A percentile compares a stretch with the other conserved stretches of the same genome.
These are phyloP conservation scores for Tilletiopsis washingtonensis DNA, from an alignment of 1,284 basidiomycete species.

Conservation along the genomic window DNA sequence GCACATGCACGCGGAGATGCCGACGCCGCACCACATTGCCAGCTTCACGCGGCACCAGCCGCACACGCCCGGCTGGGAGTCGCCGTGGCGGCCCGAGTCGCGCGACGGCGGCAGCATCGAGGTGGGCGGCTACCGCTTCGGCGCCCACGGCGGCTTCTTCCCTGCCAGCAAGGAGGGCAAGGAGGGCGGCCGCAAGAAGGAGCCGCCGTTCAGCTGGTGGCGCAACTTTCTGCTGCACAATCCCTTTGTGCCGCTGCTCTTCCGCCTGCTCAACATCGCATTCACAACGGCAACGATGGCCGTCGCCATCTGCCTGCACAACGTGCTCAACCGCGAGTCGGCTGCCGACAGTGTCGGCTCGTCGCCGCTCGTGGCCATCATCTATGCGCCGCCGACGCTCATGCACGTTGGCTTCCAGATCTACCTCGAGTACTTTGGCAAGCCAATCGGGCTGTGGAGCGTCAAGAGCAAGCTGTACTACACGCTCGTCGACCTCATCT, in stretches of 20 bases:
- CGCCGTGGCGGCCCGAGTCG: slow-evolving; percentile 37
- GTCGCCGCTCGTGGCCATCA: slow-evolving; percentile 72
- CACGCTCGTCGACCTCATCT: slow-evolving; percentile 56
- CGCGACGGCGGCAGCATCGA: slow-evolving; percentile 14
- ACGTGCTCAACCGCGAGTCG: slow-evolving; percentile 54
- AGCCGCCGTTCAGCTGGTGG: slow-evolving; percentile 17
- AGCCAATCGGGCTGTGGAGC: slow-evolving; percentile 77
- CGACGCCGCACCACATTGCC: slow-evolving; percentile 11
- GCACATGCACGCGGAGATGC: slow-evolving; percentile 4
- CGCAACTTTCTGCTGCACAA: slow-evolving; percentile 43
- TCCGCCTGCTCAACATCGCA: slow-evolving; percentile 72
- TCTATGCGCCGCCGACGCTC: slow-evolving; percentile 74
- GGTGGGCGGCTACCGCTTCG: slow-evolving; percentile 13
- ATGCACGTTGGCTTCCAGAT: slow-evolving; percentile 63
- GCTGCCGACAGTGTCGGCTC: slow-evolving; percentile 67
- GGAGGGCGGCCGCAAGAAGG: slow-evolving; percentile 22
- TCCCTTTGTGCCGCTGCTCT: slow-evolving; percentile 56
- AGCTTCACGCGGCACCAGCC: slow-evolving; percentile 37
- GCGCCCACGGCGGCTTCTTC: slow-evolving; percentile 7
- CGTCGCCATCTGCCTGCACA: slow-evolving; percentile 67
- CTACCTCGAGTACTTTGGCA: slow-evolving; percentile 70
- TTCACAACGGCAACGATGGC: slow-evolving; percentile 73
- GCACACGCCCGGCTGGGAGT: slow-evolving; percentile 37
- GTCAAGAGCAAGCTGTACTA: slow-evolving; percentile 42
- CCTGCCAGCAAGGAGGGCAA: too few species aligned